Evolutionary conservation across 2,329 filamentous ascomycete genomes (phyloP), one percentile per base, ranked within the genome.

Genomic region (Herpotrichia juniperi): DNA sequence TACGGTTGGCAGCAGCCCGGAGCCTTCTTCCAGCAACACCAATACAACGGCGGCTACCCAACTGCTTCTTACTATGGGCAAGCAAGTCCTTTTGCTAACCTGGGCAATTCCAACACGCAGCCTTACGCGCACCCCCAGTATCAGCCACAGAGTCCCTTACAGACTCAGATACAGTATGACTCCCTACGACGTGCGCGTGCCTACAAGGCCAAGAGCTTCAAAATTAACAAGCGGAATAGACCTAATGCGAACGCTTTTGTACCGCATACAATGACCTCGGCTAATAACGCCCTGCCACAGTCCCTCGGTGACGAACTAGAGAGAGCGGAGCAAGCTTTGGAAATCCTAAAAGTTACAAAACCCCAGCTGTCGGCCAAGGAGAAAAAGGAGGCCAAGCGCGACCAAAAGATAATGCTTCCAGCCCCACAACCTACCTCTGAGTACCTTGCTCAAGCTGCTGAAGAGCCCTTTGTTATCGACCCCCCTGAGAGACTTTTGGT

Each of bases 401-500:
- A 66, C 5, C 48, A 60, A 4, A 72, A 71, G 50, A 67, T 68
- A 21, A 63, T 62, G 58, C 52, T 76, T 67, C 56, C 80, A 46
- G 72, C 87, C 21, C 90, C 91, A 0, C 66, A 81, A 0, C 85
- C 90, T 0, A 82, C 82, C 1, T 40, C 73, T 0, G 66, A 73
- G 42, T 96, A 96, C 73, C 76, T 91, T n/a, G 48, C 67, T 3
- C 79, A 81, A 46, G 79, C 88, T 1, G 68, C 75, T 59, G 14
- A 73, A 11, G 54, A 58, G 19, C 62, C 69, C 0, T 53, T 53
- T 5, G 57, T 54, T 1, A 51, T 83, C 3, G 32, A 72, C 0
- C 45, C 71, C 1, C 82, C 87, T 1, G 84, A 84, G 34, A 83
- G 82, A 14, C 81, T 96, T 28, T 85, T 99, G 19, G 80, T 99